Conservation (phyloP, 441 rosid species). For the Corymbia calophylla region DNA sequence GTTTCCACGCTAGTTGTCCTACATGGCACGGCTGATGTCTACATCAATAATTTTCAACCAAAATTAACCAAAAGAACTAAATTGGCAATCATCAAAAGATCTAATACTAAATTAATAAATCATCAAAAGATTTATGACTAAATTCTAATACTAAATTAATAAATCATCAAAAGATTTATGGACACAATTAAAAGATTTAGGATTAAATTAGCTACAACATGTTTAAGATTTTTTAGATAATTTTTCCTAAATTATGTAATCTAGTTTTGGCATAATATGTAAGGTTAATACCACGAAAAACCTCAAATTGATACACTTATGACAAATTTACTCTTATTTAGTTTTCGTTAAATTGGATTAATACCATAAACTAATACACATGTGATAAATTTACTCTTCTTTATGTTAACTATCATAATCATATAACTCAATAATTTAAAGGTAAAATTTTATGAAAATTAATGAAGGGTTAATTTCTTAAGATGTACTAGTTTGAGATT, state of each 20-base stretch:
- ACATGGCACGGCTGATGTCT: background rate
- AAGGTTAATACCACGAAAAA: too few relatives aligned
- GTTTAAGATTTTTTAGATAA: background rate
- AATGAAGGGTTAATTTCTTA: too few relatives aligned
- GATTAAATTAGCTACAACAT: fast-evolving
- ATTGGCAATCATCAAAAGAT: background rate
- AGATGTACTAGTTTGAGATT: too few relatives aligned
- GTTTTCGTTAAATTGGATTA: too few relatives aligned
- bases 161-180: background rate
- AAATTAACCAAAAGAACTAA: fast-evolving
- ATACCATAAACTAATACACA: too few relatives aligned
- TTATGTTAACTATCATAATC: too few relatives aligned
- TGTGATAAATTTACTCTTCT: too few relatives aligned
- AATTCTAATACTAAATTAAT: background rate
- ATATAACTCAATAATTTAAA: too few relatives aligned
- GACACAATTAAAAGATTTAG: fast-evolving
- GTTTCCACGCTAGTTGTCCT: fast-evolving
- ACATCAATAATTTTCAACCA: fast-evolving
- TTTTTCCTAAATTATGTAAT: background rate
- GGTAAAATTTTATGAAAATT: too few relatives aligned
- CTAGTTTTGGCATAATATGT: background rate
- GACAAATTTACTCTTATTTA: too few relatives aligned
- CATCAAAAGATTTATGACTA: background rate
- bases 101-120: background rate
- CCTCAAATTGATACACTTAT: too few relatives aligned